Base-by-base conservation (phyloP, 768 basidiomycete species). In the Russula compacta region DNA sequence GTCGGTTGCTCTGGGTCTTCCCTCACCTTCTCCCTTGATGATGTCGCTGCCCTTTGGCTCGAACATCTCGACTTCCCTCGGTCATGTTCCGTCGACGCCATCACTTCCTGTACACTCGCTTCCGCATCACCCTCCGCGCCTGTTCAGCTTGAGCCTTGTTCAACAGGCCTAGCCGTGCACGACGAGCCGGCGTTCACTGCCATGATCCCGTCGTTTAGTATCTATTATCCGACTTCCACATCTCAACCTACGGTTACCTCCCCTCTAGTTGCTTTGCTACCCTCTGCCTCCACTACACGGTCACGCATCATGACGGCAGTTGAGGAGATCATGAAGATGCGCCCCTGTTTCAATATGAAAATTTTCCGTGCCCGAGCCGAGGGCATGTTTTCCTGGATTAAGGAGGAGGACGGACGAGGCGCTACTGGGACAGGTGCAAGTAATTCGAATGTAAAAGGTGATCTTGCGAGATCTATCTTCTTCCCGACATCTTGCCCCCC, bases 21-120 rank as follows among this genome's bases (percentile, higher is more conserved):
- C 8, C 72, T 87, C 38, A 74, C 82, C 19, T 74, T 84, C 56
- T 78, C 79, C 0, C 68, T 83, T 12, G 78, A 85, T 51, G 85
- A 85, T 66, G 75, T 87, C 44, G 73, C 79, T 9, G 71, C 78
- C 52, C 77, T 85, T 44, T 88, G 84, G 84, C 76, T 87, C 36
- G 80, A 83, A 66, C 77, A 83, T 39, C 78, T 81, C 14, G 66
- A 72, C 8, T 57, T 69, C 46, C 69, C 75, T 33, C 66, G 62
- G 52, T 71, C 68, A 56, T 69, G 56, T 53, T 69, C 12, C 62
- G 68, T 44, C 57, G 64, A 55, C 65, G 69, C 21, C 7, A 47
- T 24, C 21, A 32, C 68, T 4, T 53, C 59, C 11, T 54, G 46
- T 17, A 39, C 60, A 11, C 19, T 64, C 49, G n/a, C 59, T 38